Evolutionary conservation across 2,329 filamentous ascomycete species (phyloP), one percentile per base, ranked within the genome.

Genomic region (Colletotrichum kahawae): DNA sequence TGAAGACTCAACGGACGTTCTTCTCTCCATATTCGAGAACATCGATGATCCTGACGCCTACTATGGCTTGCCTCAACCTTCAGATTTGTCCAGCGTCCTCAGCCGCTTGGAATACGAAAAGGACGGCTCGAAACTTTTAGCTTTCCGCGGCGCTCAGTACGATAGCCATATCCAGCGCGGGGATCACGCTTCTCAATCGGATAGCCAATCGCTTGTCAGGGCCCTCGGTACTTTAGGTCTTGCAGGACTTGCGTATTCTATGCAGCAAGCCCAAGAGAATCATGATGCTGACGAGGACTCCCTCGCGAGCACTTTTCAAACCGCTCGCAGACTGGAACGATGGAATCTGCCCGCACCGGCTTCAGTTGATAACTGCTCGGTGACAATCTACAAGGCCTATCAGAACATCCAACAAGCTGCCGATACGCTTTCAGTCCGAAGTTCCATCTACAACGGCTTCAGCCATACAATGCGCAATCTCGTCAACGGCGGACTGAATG

Each of bases 31-130:
- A 4, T 99, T 97, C 82, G 94, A 95, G 81, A 96, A 95, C 76
- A 94, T 99, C 62, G 96, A 98, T 81, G 97, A 99, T 80, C 96
- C 96, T 2, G 97, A 99, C 82, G 93, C 95, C 1, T 99, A 98
- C 82, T 99, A 99, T 81, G 97, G 97, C 5, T 89, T 98, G 9
- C 91, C 95, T 56, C 94, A 97, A 82, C 91, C 91, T 54, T 91
- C 95, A 8, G 95, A 92, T 72, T 85, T 99, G 18, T 88, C 90
- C 18, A 95, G 93, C 13, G 93, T 98, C 1, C 87, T 98, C 74
- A 91, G 93, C 66, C 93, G 95, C 12, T 89, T 98, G 6, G 95
- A 98, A 78, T 96, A 98, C 81, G 97, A 99, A 84, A 93, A 93
- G 65, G 93, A 98, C 78, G 96, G 96, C 0, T 88, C 93, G 66